phyloP scores from a whole-genome alignment of 2,329 filamentous ascomycete genomes.

The Neonectria magnoliae region DNA sequence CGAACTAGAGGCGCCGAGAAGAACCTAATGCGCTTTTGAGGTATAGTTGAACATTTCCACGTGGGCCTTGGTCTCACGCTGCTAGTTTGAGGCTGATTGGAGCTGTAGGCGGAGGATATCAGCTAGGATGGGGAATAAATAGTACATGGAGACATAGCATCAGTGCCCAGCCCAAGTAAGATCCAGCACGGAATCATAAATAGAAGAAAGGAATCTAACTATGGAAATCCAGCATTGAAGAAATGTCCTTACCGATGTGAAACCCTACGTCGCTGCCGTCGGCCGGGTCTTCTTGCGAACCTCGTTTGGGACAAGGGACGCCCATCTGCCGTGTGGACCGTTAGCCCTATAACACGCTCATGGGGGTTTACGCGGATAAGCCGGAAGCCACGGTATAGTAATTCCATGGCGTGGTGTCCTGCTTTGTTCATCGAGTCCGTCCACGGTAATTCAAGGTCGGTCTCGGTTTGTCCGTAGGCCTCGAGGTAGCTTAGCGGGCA shows the following conservation, averaged over 20 bases:
- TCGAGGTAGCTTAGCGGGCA: background rate
- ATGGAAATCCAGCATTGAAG: background rate
- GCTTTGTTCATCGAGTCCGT: background rate
- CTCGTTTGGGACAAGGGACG: background rate
- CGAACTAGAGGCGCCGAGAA: no score
- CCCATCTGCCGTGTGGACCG: conserved; percentile 1
- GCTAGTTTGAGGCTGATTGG: background rate
- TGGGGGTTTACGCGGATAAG: conserved; percentile 4
- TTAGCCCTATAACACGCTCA: background rate
- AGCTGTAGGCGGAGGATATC: background rate
- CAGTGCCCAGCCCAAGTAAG: background rate
- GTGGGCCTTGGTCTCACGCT: background rate
- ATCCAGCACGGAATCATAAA: no score
- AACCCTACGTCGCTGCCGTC: conserved; percentile 5
- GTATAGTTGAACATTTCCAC: background rate
- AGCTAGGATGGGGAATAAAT: no score
- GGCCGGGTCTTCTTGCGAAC: background rate
- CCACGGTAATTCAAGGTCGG: background rate
- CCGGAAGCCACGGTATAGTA: background rate
- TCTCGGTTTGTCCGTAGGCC: background rate
- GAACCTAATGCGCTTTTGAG: background rate
- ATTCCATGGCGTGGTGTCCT: background rate
- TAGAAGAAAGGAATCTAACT: background rate
- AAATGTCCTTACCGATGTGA: background rate
- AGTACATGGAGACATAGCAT: background rate